Evolutionary conservation across 1,284 basidiomycete genomes (phyloP), one percentile per base, ranked within the genome.

Genomic region (Entoloma clypeatum): DNA sequence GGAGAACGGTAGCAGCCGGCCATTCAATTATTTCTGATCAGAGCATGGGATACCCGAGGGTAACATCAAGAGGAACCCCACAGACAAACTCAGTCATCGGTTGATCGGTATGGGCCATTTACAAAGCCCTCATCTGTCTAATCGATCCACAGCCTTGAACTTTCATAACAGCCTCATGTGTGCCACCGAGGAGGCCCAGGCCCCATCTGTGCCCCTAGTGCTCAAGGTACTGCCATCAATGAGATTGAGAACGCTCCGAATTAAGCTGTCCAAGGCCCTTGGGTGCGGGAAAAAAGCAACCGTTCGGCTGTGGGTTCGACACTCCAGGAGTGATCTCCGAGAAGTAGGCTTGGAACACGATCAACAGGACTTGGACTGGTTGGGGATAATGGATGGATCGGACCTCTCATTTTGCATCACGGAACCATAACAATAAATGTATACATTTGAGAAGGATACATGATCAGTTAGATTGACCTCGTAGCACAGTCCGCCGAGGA

Each of bases 141-240:
- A 30, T 35, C 45, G 21, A 13, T 14, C 13, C 2, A 11, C 18
- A 56, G 29, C 13, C 31, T 56, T 77, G 40, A 56, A 60, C 32
- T 53, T 67, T 38, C 61, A 62, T 43, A 60, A 47, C 45, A 34
- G 39, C 39, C 40, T 39, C 3, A 38, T 39, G 39, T 32, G 36
- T 17, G 31, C 44, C 14, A 21, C 40, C 33, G 28, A 23, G 26
- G 33, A 33, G 11, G 7, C 34, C 26, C 45, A 44, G 22, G 13
- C 35, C 7, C 10, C 34, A 8, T 35, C 47, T 13, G 41, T 45
- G 37, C 59, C 46, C 51, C 34, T 52, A 44, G 28, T 53, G 16
- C 45, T 84, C 11, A 75, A 71, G 14, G 75, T 81, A 0, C 66
- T 89, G 17, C 79, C 81, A 36, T 78, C 72, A 2, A 84, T 87